A percentile compares a stretch with the other conserved stretches of the same genome.
Conservation (phyloP, 345 rosid genomes). For the Passiflora organensis region DNA sequence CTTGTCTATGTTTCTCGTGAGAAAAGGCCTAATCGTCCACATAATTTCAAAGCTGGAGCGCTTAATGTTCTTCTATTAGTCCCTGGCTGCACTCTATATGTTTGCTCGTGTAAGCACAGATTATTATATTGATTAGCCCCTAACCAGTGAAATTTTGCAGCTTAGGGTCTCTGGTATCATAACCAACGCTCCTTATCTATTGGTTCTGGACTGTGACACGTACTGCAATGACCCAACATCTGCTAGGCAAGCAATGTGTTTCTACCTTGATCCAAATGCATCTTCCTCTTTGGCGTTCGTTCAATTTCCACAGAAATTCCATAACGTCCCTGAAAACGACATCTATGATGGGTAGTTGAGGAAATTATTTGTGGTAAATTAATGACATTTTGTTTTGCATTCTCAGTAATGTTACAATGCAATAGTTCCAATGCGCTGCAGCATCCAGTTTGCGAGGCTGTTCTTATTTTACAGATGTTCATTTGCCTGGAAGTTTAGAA, state of each 20-base stretch:
- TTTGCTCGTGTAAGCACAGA: no score
- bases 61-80: conserved; percentile 39
- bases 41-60: conserved; percentile 49
- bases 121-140: no score
- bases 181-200: conserved; percentile 36
- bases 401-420: no score
- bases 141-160: conserved; percentile 14
- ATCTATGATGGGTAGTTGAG: conserved; percentile 35
- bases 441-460: no score
- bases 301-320: conserved; percentile 41
- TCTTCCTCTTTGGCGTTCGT: conserved; percentile 32
- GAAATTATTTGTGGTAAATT: conserved; percentile 22
- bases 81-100: no score
- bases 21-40: conserved; percentile 33
- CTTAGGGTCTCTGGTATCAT: conserved; percentile 39
- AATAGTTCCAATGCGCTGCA: no score
- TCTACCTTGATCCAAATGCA: conserved; percentile 26
- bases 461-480: no score
- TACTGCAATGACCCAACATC: conserved; percentile 45
- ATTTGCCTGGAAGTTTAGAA: no score
- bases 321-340: conserved; percentile 23
- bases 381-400: no score
- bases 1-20: conserved; percentile 42
- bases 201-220: conserved; percentile 46
- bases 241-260: conserved; percentile 41